These are phyloP conservation scores for Sparassis latifolia DNA, from an alignment of 1,284 basidiomycete species.

Conservation along the genomic window DNA sequence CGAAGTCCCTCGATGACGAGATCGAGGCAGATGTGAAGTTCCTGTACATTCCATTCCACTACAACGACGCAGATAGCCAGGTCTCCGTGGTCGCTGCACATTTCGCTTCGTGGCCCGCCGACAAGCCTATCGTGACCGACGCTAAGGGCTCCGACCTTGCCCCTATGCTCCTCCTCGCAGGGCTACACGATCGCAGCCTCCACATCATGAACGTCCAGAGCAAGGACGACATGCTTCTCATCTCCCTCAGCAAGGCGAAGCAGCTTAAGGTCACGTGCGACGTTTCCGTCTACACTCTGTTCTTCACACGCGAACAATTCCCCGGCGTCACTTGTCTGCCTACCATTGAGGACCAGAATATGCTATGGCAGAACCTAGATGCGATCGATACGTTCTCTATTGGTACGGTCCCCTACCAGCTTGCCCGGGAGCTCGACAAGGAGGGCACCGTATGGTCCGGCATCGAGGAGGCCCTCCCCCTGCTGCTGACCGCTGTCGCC, in stretches of 20 bases:
- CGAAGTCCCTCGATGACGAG: slow-evolving; percentile 65
- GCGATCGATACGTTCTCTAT: slow-evolving; percentile 91
- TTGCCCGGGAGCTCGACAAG: slow-evolving; percentile 67
- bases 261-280: slow-evolving; percentile 95
- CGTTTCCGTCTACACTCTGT: slow-evolving; percentile 88
- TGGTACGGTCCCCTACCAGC: slow-evolving; percentile 76
- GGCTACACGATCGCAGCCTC: slow-evolving; percentile 83
- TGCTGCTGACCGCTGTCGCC: slow-evolving; percentile 84
- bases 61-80: slow-evolving; percentile 41
- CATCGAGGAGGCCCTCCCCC: slow-evolving; percentile 82
- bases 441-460: slow-evolving; percentile 71
- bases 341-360: slow-evolving; percentile 71
- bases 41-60: slow-evolving; percentile 79
- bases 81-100: slow-evolving; percentile 74
- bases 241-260: slow-evolving; percentile 93
- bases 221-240: slow-evolving; percentile 85
- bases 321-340: slow-evolving; percentile 68
- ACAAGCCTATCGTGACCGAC: slow-evolving; percentile 92
- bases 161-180: slow-evolving; percentile 89
- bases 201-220: slow-evolving; percentile 93
- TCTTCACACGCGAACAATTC: slow-evolving; percentile 81
- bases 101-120: slow-evolving; percentile 86
- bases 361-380: slow-evolving; percentile 84
- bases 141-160: slow-evolving; percentile 91
- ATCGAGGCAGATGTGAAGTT: slow-evolving; percentile 74